Conservation (phyloP, 2,329 filamentous ascomycete species). For the Aspergillus caelatus region DNA sequence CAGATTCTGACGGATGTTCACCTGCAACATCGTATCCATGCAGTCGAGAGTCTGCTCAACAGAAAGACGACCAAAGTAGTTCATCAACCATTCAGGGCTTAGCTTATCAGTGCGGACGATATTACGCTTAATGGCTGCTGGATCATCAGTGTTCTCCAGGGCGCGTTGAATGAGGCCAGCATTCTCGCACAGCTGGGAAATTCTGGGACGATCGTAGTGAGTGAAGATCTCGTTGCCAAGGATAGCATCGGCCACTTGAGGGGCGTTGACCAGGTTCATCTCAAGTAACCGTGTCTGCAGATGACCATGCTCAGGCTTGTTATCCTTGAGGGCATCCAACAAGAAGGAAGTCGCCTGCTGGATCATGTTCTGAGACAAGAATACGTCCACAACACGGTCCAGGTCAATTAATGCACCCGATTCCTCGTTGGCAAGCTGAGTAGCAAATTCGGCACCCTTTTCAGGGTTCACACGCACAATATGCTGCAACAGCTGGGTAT, state of each 20-base stretch:
- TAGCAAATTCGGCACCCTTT: slow-evolving; percentile 92
- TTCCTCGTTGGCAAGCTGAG: slow-evolving; percentile 86
- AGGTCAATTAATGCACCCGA: slow-evolving; percentile 86
- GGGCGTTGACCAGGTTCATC: slow-evolving; percentile 97
- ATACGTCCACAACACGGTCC: slow-evolving; percentile 93
- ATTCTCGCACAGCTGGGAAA: slow-evolving; percentile 90
- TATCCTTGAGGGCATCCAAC: slow-evolving; percentile 91
- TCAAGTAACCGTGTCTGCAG: slow-evolving; percentile 93
- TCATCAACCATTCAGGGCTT: slow-evolving; percentile 85
- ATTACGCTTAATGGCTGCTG: slow-evolving; percentile 86
- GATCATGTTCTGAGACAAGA: slow-evolving; percentile 96
- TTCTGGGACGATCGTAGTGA: slow-evolving; percentile 87
- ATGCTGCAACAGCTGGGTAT: slow-evolving; percentile 86
- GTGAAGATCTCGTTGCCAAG: slow-evolving; percentile 98
- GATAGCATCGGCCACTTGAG: slow-evolving; percentile 96
- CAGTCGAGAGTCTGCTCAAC: slow-evolving; percentile 94
- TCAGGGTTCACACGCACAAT: slow-evolving; percentile 90
- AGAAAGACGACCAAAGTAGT: slow-evolving; percentile 91
- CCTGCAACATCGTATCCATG: slow-evolving; percentile 92
- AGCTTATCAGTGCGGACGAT: slow-evolving; percentile 81
- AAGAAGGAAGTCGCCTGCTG: slow-evolving; percentile 98
- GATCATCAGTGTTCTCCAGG: slow-evolving; percentile 92
- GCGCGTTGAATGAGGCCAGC: slow-evolving; percentile 85
- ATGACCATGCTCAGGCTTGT: slow-evolving; percentile 88
- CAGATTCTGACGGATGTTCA: slow-evolving; percentile 95